Percentiles rank a stretch among this genome's conserved stretches.
These are phyloP conservation scores for Kokia cookei DNA, from an alignment of 441 rosid genomes.

Conservation along the genomic window DNA sequence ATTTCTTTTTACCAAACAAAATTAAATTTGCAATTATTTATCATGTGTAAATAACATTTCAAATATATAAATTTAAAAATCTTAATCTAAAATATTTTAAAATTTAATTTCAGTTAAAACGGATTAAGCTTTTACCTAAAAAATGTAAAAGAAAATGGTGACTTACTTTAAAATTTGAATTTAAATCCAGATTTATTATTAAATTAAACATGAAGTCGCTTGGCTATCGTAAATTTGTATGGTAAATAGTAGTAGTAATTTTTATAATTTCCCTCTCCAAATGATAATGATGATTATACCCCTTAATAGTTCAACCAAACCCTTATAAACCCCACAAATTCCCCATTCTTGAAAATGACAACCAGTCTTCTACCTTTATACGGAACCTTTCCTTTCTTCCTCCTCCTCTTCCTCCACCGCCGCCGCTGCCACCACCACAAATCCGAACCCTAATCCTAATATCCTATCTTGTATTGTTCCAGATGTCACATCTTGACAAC, in stretches of 20 bases:
- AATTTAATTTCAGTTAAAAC: not conserved
- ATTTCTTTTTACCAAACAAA: no score
- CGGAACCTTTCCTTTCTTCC: not conserved
- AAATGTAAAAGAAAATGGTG: no score
- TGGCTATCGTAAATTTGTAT: not conserved
- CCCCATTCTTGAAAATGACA: not conserved
- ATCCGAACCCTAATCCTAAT: not conserved
- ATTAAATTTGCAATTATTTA: not conserved
- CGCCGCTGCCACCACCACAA: not conserved
- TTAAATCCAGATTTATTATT: no score
- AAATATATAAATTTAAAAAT: not conserved
- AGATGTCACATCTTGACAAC: conserved; percentile 47
- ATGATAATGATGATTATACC: not conserved
- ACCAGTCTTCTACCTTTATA: not conserved
- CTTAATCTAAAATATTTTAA: not conserved
- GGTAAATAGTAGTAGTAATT: no score
- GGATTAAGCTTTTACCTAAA: not conserved
- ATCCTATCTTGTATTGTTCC: not conserved
- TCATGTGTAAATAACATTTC: not conserved
- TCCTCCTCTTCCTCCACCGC: not conserved
- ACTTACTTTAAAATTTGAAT: no score
- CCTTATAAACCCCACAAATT: not conserved
- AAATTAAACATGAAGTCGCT: no score
- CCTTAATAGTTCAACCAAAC: not conserved
- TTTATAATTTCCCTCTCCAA: not conserved